Evolutionary conservation across 169 alveolate genomes (phyloP), one percentile per base, ranked within the genome.

Genomic region (Plasmodium billcollinsi): DNA sequence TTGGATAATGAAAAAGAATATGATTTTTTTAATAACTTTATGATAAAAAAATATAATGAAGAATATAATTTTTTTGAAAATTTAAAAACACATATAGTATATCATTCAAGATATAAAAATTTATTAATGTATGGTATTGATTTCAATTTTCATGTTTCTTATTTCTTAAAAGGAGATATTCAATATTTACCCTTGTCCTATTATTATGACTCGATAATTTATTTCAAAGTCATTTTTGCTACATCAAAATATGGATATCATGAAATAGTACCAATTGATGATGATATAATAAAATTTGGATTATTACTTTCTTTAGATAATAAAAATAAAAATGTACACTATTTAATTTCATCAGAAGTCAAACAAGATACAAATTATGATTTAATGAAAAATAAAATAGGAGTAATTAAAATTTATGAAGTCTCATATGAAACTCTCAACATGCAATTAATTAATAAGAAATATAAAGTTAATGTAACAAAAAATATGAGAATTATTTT

Each of bases 181-280:
- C 74, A 80, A 20, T 58, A 47, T 65, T 54, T 80, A 18, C 90
- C 90, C 47, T 58, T 80, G 5, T 80, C 90, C n/a, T 80, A 80
- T 62, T 80, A 80, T 61, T 65, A 80, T 29, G 90, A 80, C 33
- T 80, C 90, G 6, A 80, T 80, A 43, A 80, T 80, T 67, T 80
- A 80, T 67, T 80, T 67, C 29, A 80, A 80, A 73, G 90, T 80
- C 15, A 61, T 80, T 14, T 63, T 80, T 15, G 83, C 90, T 26
- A 67, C 83, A 15, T 80, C 90, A 12, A 66, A 80, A 61, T 80
- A 69, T 54, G 83, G 83, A 15, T 29, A 62, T 73, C 80, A 61
- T n/a, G 90, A 80, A 56, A 67, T 80, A 18, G 90, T 80, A 18
- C 90, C 90, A 12, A 56, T 80, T 11, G 90, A 80, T 67, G 90